A percentile compares a stretch with the other conserved stretches of the same genome.
phyloP scores from a whole-genome alignment of 2,329 filamentous ascomycete species.

The Leptodontidium sp. region DNA sequence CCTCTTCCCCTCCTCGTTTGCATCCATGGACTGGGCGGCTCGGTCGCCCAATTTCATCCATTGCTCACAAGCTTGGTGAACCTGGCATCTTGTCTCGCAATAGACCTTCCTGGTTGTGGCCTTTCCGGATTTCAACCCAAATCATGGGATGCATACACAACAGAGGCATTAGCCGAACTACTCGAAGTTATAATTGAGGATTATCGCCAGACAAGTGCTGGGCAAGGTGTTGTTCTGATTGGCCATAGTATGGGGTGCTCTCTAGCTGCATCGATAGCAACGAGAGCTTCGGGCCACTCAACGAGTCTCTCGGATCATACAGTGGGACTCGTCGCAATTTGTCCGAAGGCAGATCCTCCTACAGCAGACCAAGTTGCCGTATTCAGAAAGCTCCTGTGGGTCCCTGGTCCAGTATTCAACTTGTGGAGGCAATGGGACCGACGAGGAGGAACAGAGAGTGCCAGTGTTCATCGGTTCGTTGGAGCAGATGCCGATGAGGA shows the following conservation, averaged over 20 bases:
- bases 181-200: conserved; percentile 77
- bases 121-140: conserved; percentile 76
- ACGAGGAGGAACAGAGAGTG: conserved; percentile 78
- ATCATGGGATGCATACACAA: conserved; percentile 80
- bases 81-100: conserved; percentile 82
- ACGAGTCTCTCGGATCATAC: conserved; percentile 68
- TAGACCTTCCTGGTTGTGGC: conserved; percentile 92
- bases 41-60: conserved; percentile 84
- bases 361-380: conserved; percentile 58
- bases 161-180: conserved; percentile 77
- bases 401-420: conserved; percentile 79
- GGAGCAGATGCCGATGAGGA: conserved; percentile 71
- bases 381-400: conserved; percentile 66
- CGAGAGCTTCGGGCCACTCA: conserved; percentile 57
- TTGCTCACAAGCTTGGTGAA: conserved; percentile 84
- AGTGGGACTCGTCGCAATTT: conserved; percentile 82
- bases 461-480: conserved; percentile 81
- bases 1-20: conserved; percentile 88
- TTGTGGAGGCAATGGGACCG: conserved; percentile 81
- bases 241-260: conserved; percentile 92
- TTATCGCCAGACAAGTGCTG: conserved; percentile 69
- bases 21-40: conserved; percentile 93
- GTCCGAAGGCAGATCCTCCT: conserved; percentile 74
- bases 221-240: conserved; percentile 80
- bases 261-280: conserved; percentile 74